Conservation (phyloP, 371 early-diverging fungal genomes). For the Choanephora cucurbitarum region DNA sequence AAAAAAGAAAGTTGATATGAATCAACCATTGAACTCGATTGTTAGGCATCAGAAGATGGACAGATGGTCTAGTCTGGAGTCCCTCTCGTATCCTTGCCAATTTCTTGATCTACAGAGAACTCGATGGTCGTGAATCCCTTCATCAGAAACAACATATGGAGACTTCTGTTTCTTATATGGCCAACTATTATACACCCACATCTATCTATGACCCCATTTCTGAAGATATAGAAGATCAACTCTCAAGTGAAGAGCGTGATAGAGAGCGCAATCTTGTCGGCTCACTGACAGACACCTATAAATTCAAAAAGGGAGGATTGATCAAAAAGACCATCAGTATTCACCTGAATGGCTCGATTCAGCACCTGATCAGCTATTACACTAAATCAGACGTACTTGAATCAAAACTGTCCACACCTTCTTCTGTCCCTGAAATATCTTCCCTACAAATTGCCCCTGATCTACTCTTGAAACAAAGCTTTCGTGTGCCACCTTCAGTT, state of each 20-base stretch:
- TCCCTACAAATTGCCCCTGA: constrained; percentile 54
- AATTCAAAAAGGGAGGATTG: constrained; percentile 76
- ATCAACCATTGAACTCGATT: too few species aligned
- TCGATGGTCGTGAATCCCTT: constrained; percentile 55
- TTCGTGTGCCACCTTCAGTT: constrained; percentile 52
- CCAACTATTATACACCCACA: neutral
- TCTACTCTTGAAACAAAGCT: constrained; percentile 55
- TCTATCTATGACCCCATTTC: neutral
- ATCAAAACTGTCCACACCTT: constrained; percentile 54
- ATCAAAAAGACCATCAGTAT: constrained; percentile 87
- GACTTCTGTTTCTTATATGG: neutral
- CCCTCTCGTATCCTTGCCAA: constrained; percentile 81
- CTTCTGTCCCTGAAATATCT: constrained; percentile 49
- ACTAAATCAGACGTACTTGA: constrained; percentile 70
- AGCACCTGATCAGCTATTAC: constrained; percentile 87
- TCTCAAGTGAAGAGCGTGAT: constrained; percentile 39
- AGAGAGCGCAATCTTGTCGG: constrained; percentile 64
- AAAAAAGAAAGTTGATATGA: too few species aligned
- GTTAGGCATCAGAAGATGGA: constrained; percentile 87
- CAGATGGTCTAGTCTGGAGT: constrained; percentile 86
- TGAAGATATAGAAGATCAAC: constrained; percentile 13
- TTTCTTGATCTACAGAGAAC: constrained; percentile 77
- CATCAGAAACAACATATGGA: constrained; percentile 6
- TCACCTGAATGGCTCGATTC: constrained; percentile 69
- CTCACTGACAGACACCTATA: constrained; percentile 61